A percentile compares a stretch with the other conserved stretches of the same genome.
Evolutionary conservation across 768 basidiomycete species (phyloP).

Genomic region (Leccinum truebloodii): DNA sequence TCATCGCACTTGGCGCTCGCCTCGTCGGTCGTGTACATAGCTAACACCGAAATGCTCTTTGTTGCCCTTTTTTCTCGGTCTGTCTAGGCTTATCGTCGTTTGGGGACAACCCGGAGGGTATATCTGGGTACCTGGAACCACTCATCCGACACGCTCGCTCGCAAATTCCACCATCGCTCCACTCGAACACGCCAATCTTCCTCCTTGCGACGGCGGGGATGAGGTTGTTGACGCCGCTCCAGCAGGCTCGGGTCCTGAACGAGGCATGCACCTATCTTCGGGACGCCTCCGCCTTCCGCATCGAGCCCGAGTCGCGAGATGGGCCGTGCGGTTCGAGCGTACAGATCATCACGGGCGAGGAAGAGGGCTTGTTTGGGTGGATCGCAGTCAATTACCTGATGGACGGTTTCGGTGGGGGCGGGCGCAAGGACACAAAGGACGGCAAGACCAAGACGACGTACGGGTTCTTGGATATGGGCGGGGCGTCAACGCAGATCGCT

Average conservation of each 20-base stretch:
- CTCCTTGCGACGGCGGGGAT: slow-evolving; percentile 96
- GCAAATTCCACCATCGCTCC: slow-evolving; percentile 84
- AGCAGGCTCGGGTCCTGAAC: slow-evolving; percentile 72
- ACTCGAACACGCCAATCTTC: slow-evolving; percentile 85
- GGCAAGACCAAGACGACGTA: slow-evolving; percentile 82
- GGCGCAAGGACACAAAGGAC: slow-evolving; percentile 22
- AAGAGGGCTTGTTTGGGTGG: slow-evolving; percentile 98
- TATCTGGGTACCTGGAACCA: slow-evolving; percentile 78
- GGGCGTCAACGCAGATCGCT: slow-evolving; percentile 97
- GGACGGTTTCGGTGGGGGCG: slow-evolving; percentile 76
- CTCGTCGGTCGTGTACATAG: not conserved
- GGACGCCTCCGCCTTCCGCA: slow-evolving; percentile 73
- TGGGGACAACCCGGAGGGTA: slow-evolving; percentile 62
- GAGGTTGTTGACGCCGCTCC: slow-evolving; percentile 73
- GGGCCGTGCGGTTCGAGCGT: slow-evolving; percentile 94
- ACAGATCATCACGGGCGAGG: slow-evolving; percentile 94
- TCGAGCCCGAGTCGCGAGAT: slow-evolving; percentile 60
- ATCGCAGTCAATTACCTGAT: slow-evolving; percentile 99
- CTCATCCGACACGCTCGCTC: slow-evolving; percentile 80
- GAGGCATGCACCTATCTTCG: slow-evolving; percentile 77
- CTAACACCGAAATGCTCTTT: slow-evolving; percentile 1
- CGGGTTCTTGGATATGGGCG: slow-evolving; percentile 99
- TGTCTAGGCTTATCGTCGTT: slow-evolving; percentile 83
- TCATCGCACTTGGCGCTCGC: not conserved
- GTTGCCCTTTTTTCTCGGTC: not conserved